Evolutionary conservation across 768 basidiomycete genomes (phyloP), one percentile per base, ranked within the genome.

Genomic region (Termitomyces sp.): DNA sequence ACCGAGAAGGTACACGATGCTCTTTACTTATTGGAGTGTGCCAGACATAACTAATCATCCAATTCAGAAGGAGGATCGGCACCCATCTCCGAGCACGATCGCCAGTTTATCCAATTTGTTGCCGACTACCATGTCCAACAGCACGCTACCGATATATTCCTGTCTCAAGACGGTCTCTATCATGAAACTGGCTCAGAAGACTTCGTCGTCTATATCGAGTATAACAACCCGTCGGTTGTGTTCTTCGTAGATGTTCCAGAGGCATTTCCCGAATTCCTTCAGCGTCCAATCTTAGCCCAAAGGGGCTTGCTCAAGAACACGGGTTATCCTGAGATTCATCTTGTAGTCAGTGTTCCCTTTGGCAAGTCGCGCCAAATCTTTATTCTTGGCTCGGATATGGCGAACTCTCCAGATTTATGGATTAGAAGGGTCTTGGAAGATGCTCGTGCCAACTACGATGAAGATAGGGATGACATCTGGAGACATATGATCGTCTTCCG

Each of bases 311-410:
- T 53, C 51, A 31, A 53, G n/a, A n/a, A 43, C 10, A 53, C 51
- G 17, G 51, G 51, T 33, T 28, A 21, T 23, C 45, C 54, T 12
- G 33, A 44, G 31, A 49, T 49, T 7, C 41, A 55, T 37, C 19
- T 55, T 17, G 41, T 42, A 5, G 21, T 55, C 26, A 49, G 38
- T 19, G 54, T 49, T 37, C 54, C 54, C 6, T 50, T 30, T 42
- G 54, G 54, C 7, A 55, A 50, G 41, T 40, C 54, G 11, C 45
- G 35, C n/a, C 54, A 55, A 19, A 42, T 50, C 31, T 48, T 35
- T n/a, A 43, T 55, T n/a, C 37, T 55, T 12, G 48, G 54, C 12
- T 26, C 54, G 28, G 54, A 55, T 26, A 55, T 50, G 54, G 48
- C 45, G 28, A 28, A 47, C 28, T 48, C 48, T 26, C 46, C 37